Percentiles rank a stretch among this genome's conserved stretches.
phyloP scores from a whole-genome alignment of 106 monocot species.

The Dioscorea alata region DNA sequence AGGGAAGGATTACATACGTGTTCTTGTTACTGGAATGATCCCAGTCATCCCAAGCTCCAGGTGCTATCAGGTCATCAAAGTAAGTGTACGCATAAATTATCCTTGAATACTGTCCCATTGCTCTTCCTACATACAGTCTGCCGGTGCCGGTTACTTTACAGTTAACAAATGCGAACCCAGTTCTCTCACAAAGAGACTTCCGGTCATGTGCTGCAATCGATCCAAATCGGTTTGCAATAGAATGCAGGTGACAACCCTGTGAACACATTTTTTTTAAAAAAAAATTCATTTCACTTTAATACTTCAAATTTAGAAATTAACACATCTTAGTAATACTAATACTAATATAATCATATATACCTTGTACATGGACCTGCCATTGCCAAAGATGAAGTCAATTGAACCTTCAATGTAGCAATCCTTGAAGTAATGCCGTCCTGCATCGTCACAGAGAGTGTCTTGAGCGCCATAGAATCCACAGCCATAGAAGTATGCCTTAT shows the following conservation, averaged over 20 bases:
- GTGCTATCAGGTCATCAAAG: conserved; percentile 67
- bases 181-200: conserved; percentile 54
- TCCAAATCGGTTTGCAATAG: conserved; percentile 76
- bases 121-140: conserved; percentile 71
- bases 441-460: conserved; percentile 90
- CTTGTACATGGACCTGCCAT: conserved; percentile 93
- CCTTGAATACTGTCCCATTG: conserved; percentile 95
- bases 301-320: no score
- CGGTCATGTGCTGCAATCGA: conserved; percentile 83
- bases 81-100: conserved; percentile 87
- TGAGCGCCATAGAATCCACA: conserved; percentile 96
- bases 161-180: conserved; percentile 82
- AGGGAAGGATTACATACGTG: conserved; percentile 25
- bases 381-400: conserved; percentile 98
- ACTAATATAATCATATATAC: conserved; percentile 7
- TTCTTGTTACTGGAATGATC: conserved; percentile 64
- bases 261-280: neutral
- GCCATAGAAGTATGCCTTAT: conserved; percentile 88
- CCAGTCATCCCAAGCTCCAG: conserved; percentile 96
- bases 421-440: conserved; percentile 93
- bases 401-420: conserved; percentile 95
- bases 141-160: conserved; percentile 85
- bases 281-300: no score
- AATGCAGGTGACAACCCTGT: conserved; percentile 76
- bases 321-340: no score